phyloP scores from a whole-genome alignment of 768 basidiomycete species.

The Termitomyces heimii region DNA sequence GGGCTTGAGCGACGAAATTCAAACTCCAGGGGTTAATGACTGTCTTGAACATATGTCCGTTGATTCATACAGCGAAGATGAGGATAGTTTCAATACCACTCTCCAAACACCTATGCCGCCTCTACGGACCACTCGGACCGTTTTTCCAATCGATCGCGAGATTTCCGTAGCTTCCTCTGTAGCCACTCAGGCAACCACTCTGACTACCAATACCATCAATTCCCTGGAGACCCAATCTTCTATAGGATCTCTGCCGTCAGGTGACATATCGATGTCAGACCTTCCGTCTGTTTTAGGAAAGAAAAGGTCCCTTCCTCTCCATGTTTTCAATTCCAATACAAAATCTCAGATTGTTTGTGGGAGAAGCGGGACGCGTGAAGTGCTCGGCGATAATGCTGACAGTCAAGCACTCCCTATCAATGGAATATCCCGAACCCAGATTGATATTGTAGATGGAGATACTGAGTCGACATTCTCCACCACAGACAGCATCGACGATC shows the following conservation, averaged over 20 bases:
- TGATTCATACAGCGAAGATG: conserved; percentile 24
- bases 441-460: conserved; percentile 3
- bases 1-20: conserved; percentile 53
- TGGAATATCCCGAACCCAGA: neutral
- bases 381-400: neutral
- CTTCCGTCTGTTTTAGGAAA: conserved; percentile 34
- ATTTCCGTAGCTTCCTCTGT: conserved; percentile 12
- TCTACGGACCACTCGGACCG: conserved; percentile 3
- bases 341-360: conserved; percentile 12
- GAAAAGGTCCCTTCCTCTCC: conserved; percentile 32
- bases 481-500: conserved; percentile 13
- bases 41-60: conserved; percentile 19
- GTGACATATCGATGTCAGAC: conserved; percentile 24
- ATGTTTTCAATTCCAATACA: conserved; percentile 12
- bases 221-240: conserved; percentile 33
- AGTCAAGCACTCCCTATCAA: neutral
- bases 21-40: conserved; percentile 33
- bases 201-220: conserved; percentile 32
- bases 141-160: conserved; percentile 9
- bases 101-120: conserved; percentile 52
- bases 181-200: conserved; percentile 26
- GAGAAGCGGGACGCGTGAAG: neutral
- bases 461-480: conserved; percentile 11
- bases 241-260: conserved; percentile 32
- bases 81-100: conserved; percentile 62